Evolutionary conservation across 495 filamentous ascomycete species (phyloP).

Genomic region (Tetracladium marchalianum): DNA sequence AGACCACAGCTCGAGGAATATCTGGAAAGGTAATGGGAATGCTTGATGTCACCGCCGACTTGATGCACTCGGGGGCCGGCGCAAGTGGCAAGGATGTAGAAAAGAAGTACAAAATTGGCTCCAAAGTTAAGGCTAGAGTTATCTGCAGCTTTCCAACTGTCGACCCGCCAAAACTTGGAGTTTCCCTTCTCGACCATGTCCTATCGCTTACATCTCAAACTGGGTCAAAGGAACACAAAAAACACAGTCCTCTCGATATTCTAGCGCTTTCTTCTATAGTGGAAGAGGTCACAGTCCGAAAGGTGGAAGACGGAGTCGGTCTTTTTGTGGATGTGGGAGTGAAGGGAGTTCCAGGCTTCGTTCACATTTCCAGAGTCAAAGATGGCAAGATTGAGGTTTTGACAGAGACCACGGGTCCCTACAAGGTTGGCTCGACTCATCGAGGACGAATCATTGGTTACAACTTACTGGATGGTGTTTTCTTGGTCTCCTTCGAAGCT

Average conservation of each 20-base stretch:
- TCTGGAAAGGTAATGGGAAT: conserved; percentile 85
- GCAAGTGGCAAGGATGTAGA: conserved; percentile 52
- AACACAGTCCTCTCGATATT: conserved; percentile 36
- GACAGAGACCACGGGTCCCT: conserved; percentile 63
- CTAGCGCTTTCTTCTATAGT: conserved; percentile 69
- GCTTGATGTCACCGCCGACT: conserved; percentile 78
- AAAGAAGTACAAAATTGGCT: conserved; percentile 66
- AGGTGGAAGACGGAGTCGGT: conserved; percentile 67
- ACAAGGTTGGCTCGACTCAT: conserved; percentile 66
- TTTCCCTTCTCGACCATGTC: conserved; percentile 80
- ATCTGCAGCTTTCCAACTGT: conserved; percentile 72
- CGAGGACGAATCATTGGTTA: conserved; percentile 76
- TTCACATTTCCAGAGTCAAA: conserved; percentile 83
- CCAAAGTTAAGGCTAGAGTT: conserved; percentile 76
- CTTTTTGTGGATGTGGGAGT: conserved; percentile 75
- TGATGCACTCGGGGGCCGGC: conserved; percentile 74
- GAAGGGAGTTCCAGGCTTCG: conserved; percentile 66
- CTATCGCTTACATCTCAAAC: conserved; percentile 43
- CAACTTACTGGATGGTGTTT: conserved; percentile 77
- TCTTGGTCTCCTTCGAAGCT: conserved; percentile 73
- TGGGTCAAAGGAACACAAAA: conserved; percentile 23
- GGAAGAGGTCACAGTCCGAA: conserved; percentile 62
- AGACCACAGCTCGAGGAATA: conserved; percentile 48
- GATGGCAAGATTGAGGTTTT: conserved; percentile 79
- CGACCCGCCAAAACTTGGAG: conserved; percentile 71